Base-by-base conservation (phyloP, 2,329 filamentous ascomycete species). In the Daldinia eschscholtzii region DNA sequence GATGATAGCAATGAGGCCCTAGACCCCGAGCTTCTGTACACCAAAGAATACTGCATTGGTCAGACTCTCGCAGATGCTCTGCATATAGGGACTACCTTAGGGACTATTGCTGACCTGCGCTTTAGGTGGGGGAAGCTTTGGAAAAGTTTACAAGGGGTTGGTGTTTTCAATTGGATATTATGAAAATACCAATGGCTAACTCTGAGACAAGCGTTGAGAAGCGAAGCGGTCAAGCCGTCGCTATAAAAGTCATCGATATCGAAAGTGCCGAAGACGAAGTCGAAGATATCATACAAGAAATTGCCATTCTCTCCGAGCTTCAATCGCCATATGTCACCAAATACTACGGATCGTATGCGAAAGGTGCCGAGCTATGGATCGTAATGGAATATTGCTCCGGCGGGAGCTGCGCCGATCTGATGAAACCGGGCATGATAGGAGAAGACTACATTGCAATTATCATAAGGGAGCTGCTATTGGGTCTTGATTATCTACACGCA, bases 351-450 rank as follows among this genome's bases (percentile, higher is more conserved):
- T 98, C 95, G 64, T 98, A 96, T 78, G 89, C 97, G 74, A 97
- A 97, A 78, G 96, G 95, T 26, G 96, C 94, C 2, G 93, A 98
- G 83, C 83, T 99, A 76, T 99, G 96, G 96, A 99, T 99, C 75
- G 94, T 98, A 80, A 99, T 99, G 96, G 96, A 99, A 81, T 99
- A 96, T 77, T 99, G 96, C 81, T 94, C 95, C 1, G 96, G 96
- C 23, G 96, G 96, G 4, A 98, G 95, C 81, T 98, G 96, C 78
- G 94, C 93, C 55, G 96, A 98, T 79, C 84, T 99, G 69, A 92
- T 99, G 91, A 97, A 97, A 83, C 94, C 96, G 0, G 96, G 96
- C 26, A 83, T 91, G 44, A 95, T 99, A 68, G 89, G 91, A 20
- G 96, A 99, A 82, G 94, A 97, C 74, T 98, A 98, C 80, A 98